A percentile compares a stretch with the other conserved stretches of the same genome.
These are phyloP conservation scores for Vicia faba DNA, from an alignment of 306 rosid genomes.

Conservation along the genomic window DNA sequence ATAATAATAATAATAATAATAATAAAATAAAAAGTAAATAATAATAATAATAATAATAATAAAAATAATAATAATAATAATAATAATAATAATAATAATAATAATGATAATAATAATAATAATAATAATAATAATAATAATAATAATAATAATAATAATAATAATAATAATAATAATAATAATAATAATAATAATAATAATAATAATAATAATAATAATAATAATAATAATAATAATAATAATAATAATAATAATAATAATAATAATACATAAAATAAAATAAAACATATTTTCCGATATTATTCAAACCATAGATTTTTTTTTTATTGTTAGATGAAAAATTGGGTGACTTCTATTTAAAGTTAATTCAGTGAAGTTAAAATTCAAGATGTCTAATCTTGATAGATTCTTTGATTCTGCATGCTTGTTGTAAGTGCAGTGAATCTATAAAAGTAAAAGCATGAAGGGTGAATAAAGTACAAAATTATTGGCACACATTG, in stretches of 20 bases:
- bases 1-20: too few species aligned
- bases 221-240: too few species aligned
- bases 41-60: background rate
- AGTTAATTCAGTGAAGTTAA: background rate
- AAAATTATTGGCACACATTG: slow-evolving; percentile 47
- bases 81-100: too few species aligned
- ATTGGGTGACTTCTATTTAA: background rate
- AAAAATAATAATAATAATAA: background rate
- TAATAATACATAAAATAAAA: background rate
- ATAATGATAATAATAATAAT: too few species aligned
- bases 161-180: too few species aligned
- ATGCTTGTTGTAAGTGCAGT: background rate
- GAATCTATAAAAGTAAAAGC: slow-evolving; percentile 43
- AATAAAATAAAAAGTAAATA: background rate
- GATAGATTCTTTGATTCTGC: background rate
- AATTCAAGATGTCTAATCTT: background rate
- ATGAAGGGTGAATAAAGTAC: slow-evolving; percentile 33
- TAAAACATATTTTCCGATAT: slow-evolving; percentile 19
- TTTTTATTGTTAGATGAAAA: background rate
- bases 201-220: too few species aligned
- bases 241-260: too few species aligned
- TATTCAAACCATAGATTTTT: background rate
- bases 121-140: too few species aligned
- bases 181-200: background rate
- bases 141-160: too few species aligned